Conservation (phyloP, 2,329 filamentous ascomycete species). For the Fusarium coicis region DNA sequence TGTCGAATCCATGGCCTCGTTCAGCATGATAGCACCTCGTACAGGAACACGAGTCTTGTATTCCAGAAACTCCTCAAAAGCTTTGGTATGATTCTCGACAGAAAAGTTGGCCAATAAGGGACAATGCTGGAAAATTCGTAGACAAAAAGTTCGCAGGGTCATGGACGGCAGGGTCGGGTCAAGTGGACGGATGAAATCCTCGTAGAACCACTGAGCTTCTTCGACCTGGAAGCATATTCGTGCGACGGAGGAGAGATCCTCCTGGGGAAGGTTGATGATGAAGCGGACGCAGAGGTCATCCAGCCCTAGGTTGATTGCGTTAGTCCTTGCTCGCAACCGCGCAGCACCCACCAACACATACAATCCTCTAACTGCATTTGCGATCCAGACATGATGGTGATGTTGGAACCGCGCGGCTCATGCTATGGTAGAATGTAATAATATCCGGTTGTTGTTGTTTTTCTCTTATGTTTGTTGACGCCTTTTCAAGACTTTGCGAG, state of each 20-base stretch:
- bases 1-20: slow-evolving; percentile 92
- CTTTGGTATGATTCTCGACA: slow-evolving; percentile 78
- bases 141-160: slow-evolving; percentile 84
- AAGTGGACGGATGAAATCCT: slow-evolving; percentile 95
- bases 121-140: slow-evolving; percentile 93
- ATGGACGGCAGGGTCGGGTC: slow-evolving; percentile 88
- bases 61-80: slow-evolving; percentile 90
- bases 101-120: slow-evolving; percentile 87
- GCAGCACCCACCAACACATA: slow-evolving; percentile 54
- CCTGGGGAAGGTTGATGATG: slow-evolving; percentile 93
- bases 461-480: slow-evolving; percentile 13
- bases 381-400: slow-evolving; percentile 77
- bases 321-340: slow-evolving; percentile 32
- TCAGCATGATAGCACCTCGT: slow-evolving; percentile 91
- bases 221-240: slow-evolving; percentile 99
- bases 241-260: slow-evolving; percentile 89
- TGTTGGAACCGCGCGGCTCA: slow-evolving; percentile 55
- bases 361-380: slow-evolving; percentile 93
- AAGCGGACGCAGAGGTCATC: slow-evolving; percentile 98
- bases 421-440: slow-evolving; percentile 37
- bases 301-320: slow-evolving; percentile 71
- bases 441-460: slow-evolving; percentile 5
- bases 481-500: slow-evolving; percentile 47
- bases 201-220: slow-evolving; percentile 99
- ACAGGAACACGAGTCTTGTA: slow-evolving; percentile 97